Evolutionary conservation across 2,329 filamentous ascomycete genomes (phyloP).

Genomic region (Penicillium sp.): DNA sequence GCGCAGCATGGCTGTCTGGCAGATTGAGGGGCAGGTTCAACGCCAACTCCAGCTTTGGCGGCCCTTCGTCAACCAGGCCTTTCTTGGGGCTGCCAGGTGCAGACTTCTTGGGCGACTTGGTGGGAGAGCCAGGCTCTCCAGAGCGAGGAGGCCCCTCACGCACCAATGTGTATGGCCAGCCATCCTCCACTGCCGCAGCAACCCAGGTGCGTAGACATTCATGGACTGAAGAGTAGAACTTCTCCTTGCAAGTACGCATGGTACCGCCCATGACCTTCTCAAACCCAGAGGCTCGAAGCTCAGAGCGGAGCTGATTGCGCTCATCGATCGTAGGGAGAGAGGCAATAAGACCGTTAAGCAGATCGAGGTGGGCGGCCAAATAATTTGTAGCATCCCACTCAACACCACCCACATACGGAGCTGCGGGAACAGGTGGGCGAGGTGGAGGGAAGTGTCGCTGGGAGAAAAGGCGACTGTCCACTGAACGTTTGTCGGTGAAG

Average conservation of each 20-base stretch:
- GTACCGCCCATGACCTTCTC: constrained; percentile 86
- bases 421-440: constrained; percentile 85
- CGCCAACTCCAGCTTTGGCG: constrained; percentile 60
- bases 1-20: constrained; percentile 20
- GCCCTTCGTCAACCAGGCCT: constrained; percentile 49
- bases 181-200: constrained; percentile 79
- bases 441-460: constrained; percentile 78
- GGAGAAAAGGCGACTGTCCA: constrained; percentile 28
- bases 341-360: constrained; percentile 86
- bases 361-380: constrained; percentile 85
- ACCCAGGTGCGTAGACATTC: constrained; percentile 89
- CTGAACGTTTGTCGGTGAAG: constrained; percentile 26
- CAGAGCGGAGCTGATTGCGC: constrained; percentile 75
- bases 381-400: constrained; percentile 99
- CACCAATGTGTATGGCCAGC: constrained; percentile 81
- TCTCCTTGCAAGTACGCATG: constrained; percentile 91
- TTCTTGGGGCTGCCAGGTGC: constrained; percentile 44
- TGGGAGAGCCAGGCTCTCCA: constrained; percentile 38
- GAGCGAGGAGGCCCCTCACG: constrained; percentile 52
- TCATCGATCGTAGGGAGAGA: constrained; percentile 69
- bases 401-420: constrained; percentile 93
- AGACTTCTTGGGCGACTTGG: constrained; percentile 51
- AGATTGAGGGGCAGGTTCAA: constrained; percentile 28
- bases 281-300: constrained; percentile 81
- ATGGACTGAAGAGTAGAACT: constrained; percentile 92